Base-by-base conservation (phyloP, 2,329 filamentous ascomycete genomes). In the Periconia sp. region DNA sequence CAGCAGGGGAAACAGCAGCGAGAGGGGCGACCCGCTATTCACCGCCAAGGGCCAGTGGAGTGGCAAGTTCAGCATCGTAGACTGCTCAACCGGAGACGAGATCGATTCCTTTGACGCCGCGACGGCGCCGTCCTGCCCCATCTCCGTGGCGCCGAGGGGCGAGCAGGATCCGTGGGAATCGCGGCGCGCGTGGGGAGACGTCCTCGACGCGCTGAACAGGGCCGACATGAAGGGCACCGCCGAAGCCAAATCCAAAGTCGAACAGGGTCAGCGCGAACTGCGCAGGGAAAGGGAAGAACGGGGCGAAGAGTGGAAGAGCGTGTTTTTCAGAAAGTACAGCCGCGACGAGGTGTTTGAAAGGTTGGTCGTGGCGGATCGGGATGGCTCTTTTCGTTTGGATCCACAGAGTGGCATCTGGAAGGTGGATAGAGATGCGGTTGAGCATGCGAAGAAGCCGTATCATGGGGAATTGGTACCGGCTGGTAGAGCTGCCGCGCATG, bases 101-200 rank as follows among this genome's bases (percentile, higher is more conserved):
- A 57, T 78, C 8, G 76, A 79, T 41, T 66, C 58, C 0, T 75
- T 73, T 50, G 68, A 74, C 47, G 65, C 67, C 8, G 60, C 60
- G 10, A 52, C 62, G 2, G 56, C 64, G 41, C 43, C 52, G 11
- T 63, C 60, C n/a, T 35, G 55, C 31, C 62, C 54, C 17, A 62
- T 68, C 40, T 55, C 53, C n/a, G 63, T 65, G 17, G 55, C 62
- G 11, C 65, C 72, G 14, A 43, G 73, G 5, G 61, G 70, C 1
- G 57, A 75, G 30, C 76, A 79, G 51, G 76, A 79, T 61, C 70
- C 75, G 0, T 79, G 76, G 76, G 77, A 79, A 56, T 74, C 73
- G 19, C 61, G 76, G 15, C 74, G 66, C 55, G 77, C 77, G 6
- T 80, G 77, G 77, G 53, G 61, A 10, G 71, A 67, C 6, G 74